phyloP scores from a whole-genome alignment of 2,329 filamentous ascomycete species.

The Alternaria sp. region DNA sequence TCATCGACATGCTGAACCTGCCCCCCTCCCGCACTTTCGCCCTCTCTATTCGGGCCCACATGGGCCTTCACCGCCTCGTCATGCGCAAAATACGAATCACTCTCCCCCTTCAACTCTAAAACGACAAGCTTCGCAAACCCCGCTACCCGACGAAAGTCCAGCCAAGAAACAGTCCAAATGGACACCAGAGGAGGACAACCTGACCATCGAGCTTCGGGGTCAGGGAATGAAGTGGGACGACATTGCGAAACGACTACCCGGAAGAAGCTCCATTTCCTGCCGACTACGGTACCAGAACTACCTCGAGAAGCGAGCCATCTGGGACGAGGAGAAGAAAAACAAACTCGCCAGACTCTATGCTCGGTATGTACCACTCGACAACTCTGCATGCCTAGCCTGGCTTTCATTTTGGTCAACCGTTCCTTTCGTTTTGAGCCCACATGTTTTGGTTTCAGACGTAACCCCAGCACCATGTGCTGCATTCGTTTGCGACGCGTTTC shows the following conservation, averaged over 20 bases:
- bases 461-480: neutral
- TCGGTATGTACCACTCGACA: slow-evolving; percentile 66
- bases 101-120: slow-evolving; percentile 50
- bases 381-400: slow-evolving; percentile 18
- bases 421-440: slow-evolving; percentile 10
- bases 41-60: slow-evolving; percentile 55
- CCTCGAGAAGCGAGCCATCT: slow-evolving; percentile 88
- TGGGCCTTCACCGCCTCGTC: slow-evolving; percentile 31
- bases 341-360: slow-evolving; percentile 94
- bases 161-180: slow-evolving; percentile 83
- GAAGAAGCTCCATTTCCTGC: slow-evolving; percentile 92
- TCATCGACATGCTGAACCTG: slow-evolving; percentile 52
- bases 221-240: slow-evolving; percentile 99
- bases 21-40: slow-evolving; percentile 50
- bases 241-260: slow-evolving; percentile 89
- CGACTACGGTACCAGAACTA: slow-evolving; percentile 97
- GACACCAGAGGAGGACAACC: slow-evolving; percentile 90
- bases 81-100: slow-evolving; percentile 39
- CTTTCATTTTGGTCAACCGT: slow-evolving; percentile 7
- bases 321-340: slow-evolving; percentile 98
- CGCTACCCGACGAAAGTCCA: slow-evolving; percentile 48
- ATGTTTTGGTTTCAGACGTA: slow-evolving; percentile 17
- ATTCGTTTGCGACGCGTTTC: slow-evolving; percentile 19
- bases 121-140: slow-evolving; percentile 50
- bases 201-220: slow-evolving; percentile 90